These are phyloP conservation scores for Neurospora discreta DNA, from an alignment of 495 filamentous ascomycete species.

Conservation along the genomic window DNA sequence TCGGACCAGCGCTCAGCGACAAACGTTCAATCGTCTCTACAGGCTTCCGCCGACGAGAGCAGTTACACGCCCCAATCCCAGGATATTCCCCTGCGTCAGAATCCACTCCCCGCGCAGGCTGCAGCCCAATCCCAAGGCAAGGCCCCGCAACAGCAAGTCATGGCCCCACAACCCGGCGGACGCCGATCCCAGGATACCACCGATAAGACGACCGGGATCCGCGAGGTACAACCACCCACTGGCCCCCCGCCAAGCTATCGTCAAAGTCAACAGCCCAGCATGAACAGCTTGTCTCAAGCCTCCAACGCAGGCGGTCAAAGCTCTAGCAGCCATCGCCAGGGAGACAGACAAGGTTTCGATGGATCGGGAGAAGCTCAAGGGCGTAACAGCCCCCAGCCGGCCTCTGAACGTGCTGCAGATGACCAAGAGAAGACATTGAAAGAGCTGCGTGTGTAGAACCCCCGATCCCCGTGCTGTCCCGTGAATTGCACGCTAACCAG, in stretches of 20 bases:
- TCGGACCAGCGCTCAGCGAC: conserved; percentile 29
- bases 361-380: conserved; percentile 28
- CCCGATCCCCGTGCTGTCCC: neutral
- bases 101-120: conserved; percentile 10
- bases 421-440: conserved; percentile 47
- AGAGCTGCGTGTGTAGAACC: conserved; percentile 49
- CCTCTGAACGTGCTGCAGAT: conserved; percentile 40
- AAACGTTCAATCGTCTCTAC: conserved; percentile 28
- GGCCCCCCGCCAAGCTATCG: conserved; percentile 38
- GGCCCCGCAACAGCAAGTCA: conserved; percentile 27
- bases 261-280: conserved; percentile 34
- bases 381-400: conserved; percentile 50
- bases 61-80: conserved; percentile 25
- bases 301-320: conserved; percentile 22
- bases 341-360: conserved; percentile 29
- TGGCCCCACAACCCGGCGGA: conserved; percentile 40
- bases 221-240: conserved; percentile 30
- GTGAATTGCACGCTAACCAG: conserved; percentile 1
- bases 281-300: conserved; percentile 33
- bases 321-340: conserved; percentile 27
- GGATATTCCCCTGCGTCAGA: conserved; percentile 20
- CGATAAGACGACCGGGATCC: conserved; percentile 20
- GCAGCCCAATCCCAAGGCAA: conserved; percentile 15
- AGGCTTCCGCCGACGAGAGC: conserved; percentile 25
- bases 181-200: conserved; percentile 36